Percentiles rank a stretch among this genome's conserved stretches.
Evolutionary conservation across 805 yeast genomes (phyloP).

Genomic region (Metschnikowia kofuensis): DNA sequence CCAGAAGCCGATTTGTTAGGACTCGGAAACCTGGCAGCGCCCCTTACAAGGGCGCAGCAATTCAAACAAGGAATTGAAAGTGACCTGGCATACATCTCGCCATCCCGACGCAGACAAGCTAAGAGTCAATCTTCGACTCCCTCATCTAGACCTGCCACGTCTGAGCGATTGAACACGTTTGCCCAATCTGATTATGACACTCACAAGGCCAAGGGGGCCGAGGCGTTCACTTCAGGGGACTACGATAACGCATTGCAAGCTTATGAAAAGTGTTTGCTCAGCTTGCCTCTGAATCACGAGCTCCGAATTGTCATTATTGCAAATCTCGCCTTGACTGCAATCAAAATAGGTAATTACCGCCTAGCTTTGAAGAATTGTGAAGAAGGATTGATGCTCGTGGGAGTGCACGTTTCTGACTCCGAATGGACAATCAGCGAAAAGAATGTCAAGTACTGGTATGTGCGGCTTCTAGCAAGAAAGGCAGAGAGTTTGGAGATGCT

Average conservation of each 20-base stretch:
- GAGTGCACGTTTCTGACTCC: conserved; percentile 25
- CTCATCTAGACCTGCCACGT: conserved; percentile 11
- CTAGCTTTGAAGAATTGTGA: conserved; percentile 46
- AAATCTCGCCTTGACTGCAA: conserved; percentile 59
- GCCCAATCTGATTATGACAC: conserved; percentile 44
- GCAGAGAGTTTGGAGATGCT: conserved; percentile 84
- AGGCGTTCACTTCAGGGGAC: conserved; percentile 77
- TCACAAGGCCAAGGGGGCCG: conserved; percentile 54
- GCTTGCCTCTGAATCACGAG: conserved; percentile 64
- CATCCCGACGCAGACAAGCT: conserved; percentile 21
- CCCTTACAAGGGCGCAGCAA: conserved; percentile 23
- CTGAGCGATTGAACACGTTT: conserved; percentile 34
- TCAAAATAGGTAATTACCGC: conserved; percentile 57
- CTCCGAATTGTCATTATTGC: conserved; percentile 67
- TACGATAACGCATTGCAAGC: conserved; percentile 60
- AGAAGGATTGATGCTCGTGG: conserved; percentile 42
- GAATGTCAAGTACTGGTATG: conserved; percentile 65
- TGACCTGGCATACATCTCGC: conserved; percentile 21
- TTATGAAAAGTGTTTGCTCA: conserved; percentile 48
- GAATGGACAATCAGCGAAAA: conserved; percentile 44
- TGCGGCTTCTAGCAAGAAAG: conserved; percentile 61
- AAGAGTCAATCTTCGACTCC: background rate
- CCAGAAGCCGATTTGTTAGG: conserved; percentile 29
- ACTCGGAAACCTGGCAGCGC: conserved; percentile 11
- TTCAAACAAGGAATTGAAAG: conserved; percentile 22